Evolutionary conservation across 2,329 filamentous ascomycete genomes (phyloP), one percentile per base, ranked within the genome.

Genomic region (Aspergillus versicolor): DNA sequence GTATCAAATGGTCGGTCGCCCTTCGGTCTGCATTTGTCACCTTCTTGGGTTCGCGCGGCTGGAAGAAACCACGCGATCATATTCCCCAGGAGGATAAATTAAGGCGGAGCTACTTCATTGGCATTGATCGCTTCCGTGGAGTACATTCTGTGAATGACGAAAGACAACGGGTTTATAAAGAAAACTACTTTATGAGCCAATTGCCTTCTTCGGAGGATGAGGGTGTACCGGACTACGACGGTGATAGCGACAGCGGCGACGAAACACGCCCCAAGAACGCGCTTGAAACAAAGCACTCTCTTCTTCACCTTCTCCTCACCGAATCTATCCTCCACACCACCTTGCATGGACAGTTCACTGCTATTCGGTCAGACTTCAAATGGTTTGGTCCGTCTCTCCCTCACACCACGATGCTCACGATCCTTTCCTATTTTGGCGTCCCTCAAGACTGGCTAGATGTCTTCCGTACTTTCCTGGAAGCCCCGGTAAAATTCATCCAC

Each of bases 391-490:
- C 84, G 0, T 81, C 80, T 4, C 71, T 88, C 13, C 78, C 85
- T 2, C 87, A 90, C 63, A 70, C 79, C 27, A 86, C 85, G 0
- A 79, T 88, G 17, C 70, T 83, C n/a, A 69, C 77, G 0, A 75
- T 87, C 0, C 68, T 89, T 58, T 73, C 79, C 27, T 87, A 84
- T 63, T 79, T 89, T 44, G 84, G 84, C 0, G 76, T 89, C 4
- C 80, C 83, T 0, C 68, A 81, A 2, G 69, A 65, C 0, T 87
- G 86, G 82, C 65, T 87, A 1, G 67, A 68, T 6, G 86, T 89
- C 67, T 89, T 89, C 68, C 71, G 68, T 12, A 78, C 74, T 2
- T 88, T 85, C 56, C 77, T 89, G 0, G 77, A 83, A 61, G 79
- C 82, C 0, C 86, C 86, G 0, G 71, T 88, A 41, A 80, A 79